Percentiles rank a stretch among this genome's conserved stretches.
Evolutionary conservation across 768 basidiomycete genomes (phyloP).

Genomic region (Boletus sp.): DNA sequence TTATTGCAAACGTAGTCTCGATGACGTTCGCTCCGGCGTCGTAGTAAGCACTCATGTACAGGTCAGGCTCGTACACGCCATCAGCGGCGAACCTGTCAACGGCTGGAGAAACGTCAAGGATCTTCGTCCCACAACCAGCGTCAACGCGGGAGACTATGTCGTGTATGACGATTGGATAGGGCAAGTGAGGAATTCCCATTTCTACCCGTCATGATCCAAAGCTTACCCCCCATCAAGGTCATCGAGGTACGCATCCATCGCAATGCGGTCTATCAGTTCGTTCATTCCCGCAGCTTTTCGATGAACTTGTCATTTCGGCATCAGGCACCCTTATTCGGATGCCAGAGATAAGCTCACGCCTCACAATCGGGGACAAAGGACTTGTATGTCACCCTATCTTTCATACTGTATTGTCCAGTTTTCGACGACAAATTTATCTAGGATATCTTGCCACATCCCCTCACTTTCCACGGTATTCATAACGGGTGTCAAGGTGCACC

Average conservation of each 20-base stretch:
- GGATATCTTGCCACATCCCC: slow-evolving; percentile 66
- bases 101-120: slow-evolving; percentile 65
- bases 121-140: slow-evolving; percentile 53
- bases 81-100: slow-evolving; percentile 56
- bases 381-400: slow-evolving; percentile 43
- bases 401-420: background rate
- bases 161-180: slow-evolving; percentile 86
- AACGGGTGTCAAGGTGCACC: slow-evolving; percentile 45
- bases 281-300: slow-evolving; percentile 61
- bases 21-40: slow-evolving; percentile 74
- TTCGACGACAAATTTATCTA: slow-evolving; percentile 26
- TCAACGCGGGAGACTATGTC: slow-evolving; percentile 82
- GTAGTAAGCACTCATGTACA: slow-evolving; percentile 62
- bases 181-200: slow-evolving; percentile 53
- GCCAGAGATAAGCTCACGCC: slow-evolving; percentile 73
- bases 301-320: slow-evolving; percentile 76
- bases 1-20: slow-evolving; percentile 74
- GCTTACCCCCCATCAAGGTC: slow-evolving; percentile 43
- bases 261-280: background rate
- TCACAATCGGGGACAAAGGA: slow-evolving; percentile 74
- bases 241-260: slow-evolving; percentile 59
- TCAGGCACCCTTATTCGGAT: slow-evolving; percentile 66
- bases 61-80: slow-evolving; percentile 72
- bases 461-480: slow-evolving; percentile 46
- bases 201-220: slow-evolving; percentile 3